Evolutionary conservation across 495 filamentous ascomycete species (phyloP).

Genomic region (Aspergillus homomorphus): DNA sequence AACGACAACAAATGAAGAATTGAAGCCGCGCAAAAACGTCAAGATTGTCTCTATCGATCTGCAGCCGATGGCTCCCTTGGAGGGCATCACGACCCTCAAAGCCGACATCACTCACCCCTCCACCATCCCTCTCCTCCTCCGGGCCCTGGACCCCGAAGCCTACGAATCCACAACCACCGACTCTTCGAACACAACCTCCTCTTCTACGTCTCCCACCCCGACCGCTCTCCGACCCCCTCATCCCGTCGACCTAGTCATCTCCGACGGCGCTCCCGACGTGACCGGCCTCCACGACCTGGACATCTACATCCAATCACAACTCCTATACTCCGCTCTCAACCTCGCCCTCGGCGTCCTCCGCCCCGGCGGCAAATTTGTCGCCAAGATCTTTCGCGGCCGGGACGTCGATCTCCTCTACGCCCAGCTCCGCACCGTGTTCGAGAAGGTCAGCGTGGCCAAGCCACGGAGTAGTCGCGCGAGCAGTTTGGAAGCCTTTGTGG

Average conservation of each 20-base stretch:
- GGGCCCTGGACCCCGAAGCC: constrained; percentile 75
- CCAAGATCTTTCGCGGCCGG: constrained; percentile 93
- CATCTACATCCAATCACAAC: constrained; percentile 94
- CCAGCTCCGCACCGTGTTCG: constrained; percentile 86
- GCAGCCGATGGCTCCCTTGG: constrained; percentile 89
- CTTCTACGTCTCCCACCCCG: constrained; percentile 24
- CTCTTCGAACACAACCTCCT: constrained; percentile 8
- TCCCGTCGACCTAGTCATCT: constrained; percentile 87
- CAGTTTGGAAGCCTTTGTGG: constrained; percentile 93
- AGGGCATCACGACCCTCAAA: constrained; percentile 85
- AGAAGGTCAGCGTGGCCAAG: constrained; percentile 84
- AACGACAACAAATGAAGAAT: constrained; percentile 22
- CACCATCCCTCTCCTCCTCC: constrained; percentile 82
- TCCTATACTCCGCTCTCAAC: constrained; percentile 90
- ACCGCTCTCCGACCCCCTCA: constrained; percentile 51
- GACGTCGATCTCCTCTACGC: constrained; percentile 91
- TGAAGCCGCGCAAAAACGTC: constrained; percentile 66
- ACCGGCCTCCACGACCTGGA: constrained; percentile 96
- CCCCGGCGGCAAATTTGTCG: constrained; percentile 92
- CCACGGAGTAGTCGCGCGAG: constrained; percentile 89
- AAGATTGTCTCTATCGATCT: constrained; percentile 95
- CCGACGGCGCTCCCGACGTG: constrained; percentile 93
- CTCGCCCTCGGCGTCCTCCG: constrained; percentile 86
- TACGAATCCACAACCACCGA: constrained; percentile 50
- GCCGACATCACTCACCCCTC: constrained; percentile 97